A percentile compares a stretch with the other conserved stretches of the same genome.
Conservation (phyloP, 495 filamentous ascomycete species). For the Durotheca rogersii region DNA sequence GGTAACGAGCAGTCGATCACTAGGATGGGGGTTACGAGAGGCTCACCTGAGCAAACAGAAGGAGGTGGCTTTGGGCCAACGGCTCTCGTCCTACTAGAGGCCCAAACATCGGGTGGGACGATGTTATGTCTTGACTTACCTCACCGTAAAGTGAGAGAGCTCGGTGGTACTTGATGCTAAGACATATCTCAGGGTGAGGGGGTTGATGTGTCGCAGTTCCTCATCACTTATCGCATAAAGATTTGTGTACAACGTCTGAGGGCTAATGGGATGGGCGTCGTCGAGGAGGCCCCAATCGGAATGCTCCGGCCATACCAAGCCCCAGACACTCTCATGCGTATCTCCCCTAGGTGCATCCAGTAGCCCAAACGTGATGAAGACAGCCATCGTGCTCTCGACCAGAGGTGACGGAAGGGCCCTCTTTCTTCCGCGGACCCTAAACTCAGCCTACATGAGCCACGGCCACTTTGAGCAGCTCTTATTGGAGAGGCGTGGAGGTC, state of each 20-base stretch:
- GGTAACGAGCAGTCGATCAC: constrained; percentile 15
- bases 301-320: constrained; percentile 2
- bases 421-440: constrained; percentile 5
- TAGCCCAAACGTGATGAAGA: constrained; percentile 20
- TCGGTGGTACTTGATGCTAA: constrained; percentile 19
- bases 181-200: constrained; percentile 19
- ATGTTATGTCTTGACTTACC: constrained; percentile 26
- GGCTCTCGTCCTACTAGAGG: constrained; percentile 29
- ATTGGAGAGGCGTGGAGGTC: constrained; percentile 10
- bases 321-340: constrained; percentile 1
- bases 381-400: too few species aligned
- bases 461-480: constrained; percentile 20
- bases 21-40: constrained; percentile 2
- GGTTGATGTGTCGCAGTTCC: constrained; percentile 24
- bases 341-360: constrained; percentile 7
- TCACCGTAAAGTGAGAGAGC: constrained; percentile 10
- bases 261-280: too few species aligned
- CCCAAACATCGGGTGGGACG: constrained; percentile 33
- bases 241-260: constrained; percentile 10
- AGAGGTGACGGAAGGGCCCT: constrained; percentile 17
- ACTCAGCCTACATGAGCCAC: constrained; percentile 26
- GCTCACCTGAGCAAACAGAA: constrained; percentile 26
- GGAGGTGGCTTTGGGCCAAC: constrained; percentile 28
- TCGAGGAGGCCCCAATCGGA: not conserved
- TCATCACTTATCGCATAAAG: constrained; percentile 25